Base-by-base conservation (phyloP, 192 early-diverging fungal species). In the Chytriomyces confervae region DNA sequence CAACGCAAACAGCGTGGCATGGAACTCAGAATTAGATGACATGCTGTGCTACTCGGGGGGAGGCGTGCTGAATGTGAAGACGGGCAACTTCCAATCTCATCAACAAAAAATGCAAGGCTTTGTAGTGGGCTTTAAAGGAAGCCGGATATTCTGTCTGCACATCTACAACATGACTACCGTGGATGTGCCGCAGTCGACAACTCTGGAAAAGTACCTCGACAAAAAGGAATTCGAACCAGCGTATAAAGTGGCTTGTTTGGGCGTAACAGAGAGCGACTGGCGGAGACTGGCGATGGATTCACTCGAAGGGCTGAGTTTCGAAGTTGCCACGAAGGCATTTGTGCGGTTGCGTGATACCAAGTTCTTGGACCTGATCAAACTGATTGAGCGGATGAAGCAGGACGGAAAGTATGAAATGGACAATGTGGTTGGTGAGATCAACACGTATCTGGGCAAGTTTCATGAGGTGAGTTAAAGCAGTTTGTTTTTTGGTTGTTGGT, bases 91-190 rank as follows among this genome's bases (percentile, higher is more conserved):
- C 67, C 79, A 81, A 3, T 67, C 84, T 6, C 85, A 87, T 49
- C 83, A 84, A 75, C 88, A 88, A 66, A 82, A 83, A 79, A 79
- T 87, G 82, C 83, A 84, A 64, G 89, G 89, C 5, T 84, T 89
- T 65, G 89, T 87, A 3, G 87, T 90, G 0, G 89, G 87, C 1
- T 86, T 90, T 78, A 84, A 83, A 62, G 89, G 89, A n/a, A 81
- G 88, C 6, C 84, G 80, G 5, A 81, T 89, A 29, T 88, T 88
- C 66, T 88, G 82, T 46, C 77, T 90, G 7, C 77, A 87, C 66
- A 79, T 78, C 24, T 85, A 86, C 70, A 70, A 81, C 27, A 88
- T 90, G 89, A 75, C 82, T 11, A 84, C 79, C 11, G 76, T 84
- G 13, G 85, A 87, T 67, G 84, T 90, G 3, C 86, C 89, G 51